Percentiles rank a stretch among this genome's conserved stretches.
Conservation (phyloP, 139 green algal species). For the Trebouxia sp. region DNA sequence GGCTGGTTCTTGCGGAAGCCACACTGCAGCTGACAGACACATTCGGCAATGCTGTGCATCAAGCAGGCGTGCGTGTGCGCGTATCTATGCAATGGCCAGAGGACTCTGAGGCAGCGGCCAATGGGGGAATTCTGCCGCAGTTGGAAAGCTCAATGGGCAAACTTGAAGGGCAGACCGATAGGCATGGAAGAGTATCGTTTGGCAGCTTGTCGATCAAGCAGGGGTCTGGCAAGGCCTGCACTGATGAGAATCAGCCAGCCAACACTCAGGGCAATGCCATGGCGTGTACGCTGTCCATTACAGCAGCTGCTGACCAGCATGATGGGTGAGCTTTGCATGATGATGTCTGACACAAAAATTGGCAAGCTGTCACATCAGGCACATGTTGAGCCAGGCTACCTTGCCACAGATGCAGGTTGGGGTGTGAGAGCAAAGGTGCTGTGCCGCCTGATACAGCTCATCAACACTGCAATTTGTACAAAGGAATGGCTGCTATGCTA, state of each 20-base stretch:
- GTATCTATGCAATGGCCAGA: constrained; percentile 46
- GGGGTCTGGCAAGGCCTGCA: constrained; percentile 41
- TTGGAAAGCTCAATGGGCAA: constrained; percentile 32
- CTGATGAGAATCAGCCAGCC: constrained; percentile 12
- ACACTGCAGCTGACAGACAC: constrained; percentile 61
- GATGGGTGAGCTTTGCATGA: constrained; percentile 7
- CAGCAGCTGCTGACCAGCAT: neutral
- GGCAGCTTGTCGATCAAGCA: constrained; percentile 49
- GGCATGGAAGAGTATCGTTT: constrained; percentile 54
- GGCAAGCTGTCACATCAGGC: too few relatives aligned
- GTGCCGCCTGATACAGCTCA: too few relatives aligned
- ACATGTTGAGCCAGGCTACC: too few relatives aligned
- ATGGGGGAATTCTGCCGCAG: constrained; percentile 36
- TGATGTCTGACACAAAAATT: too few relatives aligned
- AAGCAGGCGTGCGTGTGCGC: constrained; percentile 43
- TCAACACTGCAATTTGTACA: too few relatives aligned
- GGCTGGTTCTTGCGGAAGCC: constrained; percentile 45
- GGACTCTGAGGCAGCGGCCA: neutral
- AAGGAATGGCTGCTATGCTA: too few relatives aligned
- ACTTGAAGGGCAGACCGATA: constrained; percentile 41
- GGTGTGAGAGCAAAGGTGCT: too few relatives aligned
- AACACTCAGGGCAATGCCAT: constrained; percentile 13
- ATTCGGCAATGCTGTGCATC: constrained; percentile 47
- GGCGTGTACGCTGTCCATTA: constrained; percentile 24
- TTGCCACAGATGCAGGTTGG: too few relatives aligned